Percentiles rank a stretch among this genome's conserved stretches.
phyloP scores from a whole-genome alignment of 371 early-diverging fungal species.

The Rhizopus stolonifer region DNA sequence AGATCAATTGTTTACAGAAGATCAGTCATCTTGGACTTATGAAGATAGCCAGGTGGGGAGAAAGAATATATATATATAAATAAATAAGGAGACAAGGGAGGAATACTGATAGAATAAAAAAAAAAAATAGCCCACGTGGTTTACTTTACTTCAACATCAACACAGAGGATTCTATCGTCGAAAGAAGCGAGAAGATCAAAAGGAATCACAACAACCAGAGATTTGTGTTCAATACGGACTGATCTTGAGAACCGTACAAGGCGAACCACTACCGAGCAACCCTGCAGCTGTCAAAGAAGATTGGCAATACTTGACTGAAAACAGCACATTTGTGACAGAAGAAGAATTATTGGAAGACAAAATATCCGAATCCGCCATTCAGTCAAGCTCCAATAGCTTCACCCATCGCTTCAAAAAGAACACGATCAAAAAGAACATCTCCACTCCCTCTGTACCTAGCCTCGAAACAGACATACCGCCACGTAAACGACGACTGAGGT shows the following conservation, averaged over 20 bases:
- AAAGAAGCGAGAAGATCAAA: conserved; percentile 11
- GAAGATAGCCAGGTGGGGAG: conserved; percentile 22
- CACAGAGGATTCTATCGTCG: conserved; percentile 15
- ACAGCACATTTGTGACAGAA: conserved; percentile 1
- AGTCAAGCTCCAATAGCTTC: conserved; percentile 8
- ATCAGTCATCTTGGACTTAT: conserved; percentile 12
- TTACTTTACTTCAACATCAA: conserved; percentile 13
- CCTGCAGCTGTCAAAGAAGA: conserved; percentile 12
- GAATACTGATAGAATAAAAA: no score
- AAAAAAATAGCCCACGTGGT: conserved; percentile 19
- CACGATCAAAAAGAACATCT: conserved; percentile 5
- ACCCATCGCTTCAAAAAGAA: conserved; percentile 8
- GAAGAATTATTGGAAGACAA: conserved; percentile 1
- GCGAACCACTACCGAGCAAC: background rate
- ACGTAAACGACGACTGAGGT: background rate
- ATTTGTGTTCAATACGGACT: conserved; percentile 20
- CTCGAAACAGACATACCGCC: background rate
- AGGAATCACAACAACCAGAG: conserved; percentile 15
- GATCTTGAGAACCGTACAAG: conserved; percentile 9
- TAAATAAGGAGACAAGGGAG: no score
- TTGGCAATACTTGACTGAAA: conserved; percentile 14
- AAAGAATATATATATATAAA: no score
- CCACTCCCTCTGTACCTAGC: conserved; percentile 8
- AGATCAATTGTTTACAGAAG: conserved; percentile 29
- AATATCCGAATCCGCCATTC: background rate